Conservation (phyloP, 306 rosid genomes). For the Rosa rugosa region DNA sequence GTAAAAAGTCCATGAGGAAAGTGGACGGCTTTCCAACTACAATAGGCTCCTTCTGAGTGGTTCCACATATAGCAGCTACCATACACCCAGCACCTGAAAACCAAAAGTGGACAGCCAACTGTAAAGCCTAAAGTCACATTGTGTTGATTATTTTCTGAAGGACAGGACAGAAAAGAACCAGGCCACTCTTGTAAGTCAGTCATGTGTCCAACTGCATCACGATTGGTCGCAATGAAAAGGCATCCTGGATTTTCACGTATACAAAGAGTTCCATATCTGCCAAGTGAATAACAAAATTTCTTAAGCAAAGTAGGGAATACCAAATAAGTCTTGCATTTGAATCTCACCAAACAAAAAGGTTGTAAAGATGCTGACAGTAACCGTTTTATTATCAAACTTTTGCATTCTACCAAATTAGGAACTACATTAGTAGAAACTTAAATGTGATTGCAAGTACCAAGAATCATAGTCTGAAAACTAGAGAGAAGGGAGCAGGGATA, state of each 20-base stretch:
- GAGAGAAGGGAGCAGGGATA: conserved; percentile 2
- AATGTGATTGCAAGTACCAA: neutral
- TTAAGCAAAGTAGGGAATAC: neutral
- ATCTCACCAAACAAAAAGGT: too few species aligned
- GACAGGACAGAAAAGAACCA: conserved; percentile 42
- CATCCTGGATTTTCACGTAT: conserved; percentile 95
- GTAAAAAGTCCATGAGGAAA: conserved; percentile 86
- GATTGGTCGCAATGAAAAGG: conserved; percentile 92
- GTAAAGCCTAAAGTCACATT: conserved; percentile 19
- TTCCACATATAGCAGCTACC: conserved; percentile 94
- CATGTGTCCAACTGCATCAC: conserved; percentile 85
- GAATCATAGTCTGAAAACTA: neutral
- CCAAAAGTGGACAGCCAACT: conserved; percentile 19
- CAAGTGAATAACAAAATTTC: conserved; percentile 19
- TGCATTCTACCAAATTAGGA: neutral
- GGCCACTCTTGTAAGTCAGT: conserved; percentile 87
- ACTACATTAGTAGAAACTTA: neutral
- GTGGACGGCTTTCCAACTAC: conserved; percentile 94
- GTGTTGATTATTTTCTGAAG: neutral
- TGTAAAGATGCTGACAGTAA: neutral
- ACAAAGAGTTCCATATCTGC: conserved; percentile 93
- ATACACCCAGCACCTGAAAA: conserved; percentile 90
- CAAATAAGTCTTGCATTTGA: neutral
- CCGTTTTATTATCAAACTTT: neutral
- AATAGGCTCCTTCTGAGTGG: conserved; percentile 85